These are phyloP conservation scores for Termitomyces sp. DNA, from an alignment of 768 basidiomycete genomes.

Conservation along the genomic window DNA sequence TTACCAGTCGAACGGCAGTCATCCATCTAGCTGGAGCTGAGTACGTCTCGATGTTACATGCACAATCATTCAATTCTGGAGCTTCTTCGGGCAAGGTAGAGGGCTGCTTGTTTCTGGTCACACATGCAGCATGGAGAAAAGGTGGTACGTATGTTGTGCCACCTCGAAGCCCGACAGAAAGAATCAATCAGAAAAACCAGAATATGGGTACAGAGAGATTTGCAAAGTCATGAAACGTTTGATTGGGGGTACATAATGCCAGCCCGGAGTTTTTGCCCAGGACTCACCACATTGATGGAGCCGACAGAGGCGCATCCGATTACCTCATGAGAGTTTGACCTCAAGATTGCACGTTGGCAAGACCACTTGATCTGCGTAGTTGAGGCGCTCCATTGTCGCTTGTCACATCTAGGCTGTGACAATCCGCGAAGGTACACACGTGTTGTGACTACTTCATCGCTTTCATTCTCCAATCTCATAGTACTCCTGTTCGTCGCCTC, in stretches of 20 bases:
- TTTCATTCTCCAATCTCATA: background rate
- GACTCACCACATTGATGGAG: background rate
- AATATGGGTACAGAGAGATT: background rate
- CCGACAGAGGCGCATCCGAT: background rate
- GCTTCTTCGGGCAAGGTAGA: background rate
- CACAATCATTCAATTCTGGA: background rate
- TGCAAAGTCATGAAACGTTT: background rate
- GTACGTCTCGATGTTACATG: background rate
- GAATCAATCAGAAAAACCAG: background rate
- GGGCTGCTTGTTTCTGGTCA: background rate
- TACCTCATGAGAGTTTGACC: no score
- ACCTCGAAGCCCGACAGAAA: background rate
- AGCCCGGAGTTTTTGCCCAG: background rate
- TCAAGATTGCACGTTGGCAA: background rate
- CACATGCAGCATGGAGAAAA: background rate
- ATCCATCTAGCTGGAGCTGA: background rate
- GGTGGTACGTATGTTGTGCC: background rate
- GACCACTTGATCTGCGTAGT: background rate
- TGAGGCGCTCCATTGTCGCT: background rate
- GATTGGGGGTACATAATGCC: background rate
- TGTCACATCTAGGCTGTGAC: background rate
- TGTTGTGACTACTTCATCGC: constrained; percentile 6
- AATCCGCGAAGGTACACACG: background rate
- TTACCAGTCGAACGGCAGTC: background rate
- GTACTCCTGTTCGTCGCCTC: background rate